Evolutionary conservation across 305 asterid genomes (phyloP).

Genomic region (Fraxinus angustifolia): DNA sequence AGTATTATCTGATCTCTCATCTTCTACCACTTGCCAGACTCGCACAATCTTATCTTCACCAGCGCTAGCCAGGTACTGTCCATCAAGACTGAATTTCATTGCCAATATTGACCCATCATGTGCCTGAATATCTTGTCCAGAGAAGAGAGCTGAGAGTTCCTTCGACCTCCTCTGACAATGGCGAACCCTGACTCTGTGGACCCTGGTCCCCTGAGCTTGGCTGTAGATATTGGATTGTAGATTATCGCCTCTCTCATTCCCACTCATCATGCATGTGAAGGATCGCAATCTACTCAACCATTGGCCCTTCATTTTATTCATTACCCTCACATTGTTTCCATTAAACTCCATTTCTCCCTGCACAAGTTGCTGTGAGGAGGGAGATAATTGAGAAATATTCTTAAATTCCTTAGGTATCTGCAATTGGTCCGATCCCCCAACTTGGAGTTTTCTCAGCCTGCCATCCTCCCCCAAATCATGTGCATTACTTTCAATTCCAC

Average conservation of each 20-base stretch:
- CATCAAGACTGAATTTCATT: slow-evolving; percentile 86
- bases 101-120: slow-evolving; percentile 78
- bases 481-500: slow-evolving; percentile 27
- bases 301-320: slow-evolving; percentile 41
- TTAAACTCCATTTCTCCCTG: slow-evolving; percentile 28
- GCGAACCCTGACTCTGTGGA: slow-evolving; percentile 59
- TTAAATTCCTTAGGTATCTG: slow-evolving; percentile 25
- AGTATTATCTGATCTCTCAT: slow-evolving; percentile 55
- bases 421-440: slow-evolving; percentile 21
- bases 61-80: slow-evolving; percentile 79
- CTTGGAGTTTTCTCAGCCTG: slow-evolving; percentile 24
- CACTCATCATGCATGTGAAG: slow-evolving; percentile 42
- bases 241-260: slow-evolving; percentile 30
- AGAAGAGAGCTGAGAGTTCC: slow-evolving; percentile 82
- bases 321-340: slow-evolving; percentile 21
- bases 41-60: slow-evolving; percentile 79
- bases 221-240: slow-evolving; percentile 17
- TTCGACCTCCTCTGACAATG: slow-evolving; percentile 48
- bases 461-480: slow-evolving; percentile 26
- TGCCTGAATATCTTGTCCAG: slow-evolving; percentile 73
- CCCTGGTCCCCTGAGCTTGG: slow-evolving; percentile 30
- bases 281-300: slow-evolving; percentile 58
- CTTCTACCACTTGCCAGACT: slow-evolving; percentile 86
- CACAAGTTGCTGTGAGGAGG: slow-evolving; percentile 23
- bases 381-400: slow-evolving; percentile 22